Evolutionary conservation across 352 stramenopile species (phyloP).

Genomic region (Thalassiosira exigua): DNA sequence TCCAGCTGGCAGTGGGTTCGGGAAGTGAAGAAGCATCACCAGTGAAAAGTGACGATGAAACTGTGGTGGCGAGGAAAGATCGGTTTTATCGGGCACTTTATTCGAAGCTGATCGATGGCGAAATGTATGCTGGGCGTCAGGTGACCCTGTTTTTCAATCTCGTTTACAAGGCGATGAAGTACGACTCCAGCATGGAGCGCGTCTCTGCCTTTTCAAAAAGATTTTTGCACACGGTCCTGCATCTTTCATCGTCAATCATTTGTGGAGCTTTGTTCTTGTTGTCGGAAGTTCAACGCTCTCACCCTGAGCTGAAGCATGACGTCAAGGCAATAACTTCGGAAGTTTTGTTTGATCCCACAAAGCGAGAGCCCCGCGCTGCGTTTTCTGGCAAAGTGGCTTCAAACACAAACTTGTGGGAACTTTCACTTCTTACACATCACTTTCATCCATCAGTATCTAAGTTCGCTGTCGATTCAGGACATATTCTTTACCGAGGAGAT

Average conservation of each 20-base stretch:
- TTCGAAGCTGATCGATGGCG: conserved; percentile 90
- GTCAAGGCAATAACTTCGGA: conserved; percentile 26
- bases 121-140: conserved; percentile 91
- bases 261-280: conserved; percentile 94
- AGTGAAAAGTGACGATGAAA: conserved; percentile 31
- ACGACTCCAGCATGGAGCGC: conserved; percentile 89
- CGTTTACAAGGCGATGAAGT: conserved; percentile 97
- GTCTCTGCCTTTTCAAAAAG: conserved; percentile 94
- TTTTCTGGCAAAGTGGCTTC: conserved; percentile 51
- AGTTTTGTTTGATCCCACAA: conserved; percentile 76
- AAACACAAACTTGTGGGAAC: conserved; percentile 91
- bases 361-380: conserved; percentile 75
- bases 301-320: conserved; percentile 58
- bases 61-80: conserved; percentile 86
- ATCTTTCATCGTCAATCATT: conserved; percentile 89
- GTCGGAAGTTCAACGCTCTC: conserved; percentile 90
- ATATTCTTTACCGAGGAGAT: conserved; percentile 94
- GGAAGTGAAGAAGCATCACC: conserved; percentile 39
- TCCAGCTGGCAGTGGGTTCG: conserved; percentile 87
- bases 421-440: conserved; percentile 90
- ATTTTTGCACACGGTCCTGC: conserved; percentile 68
- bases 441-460: conserved; percentile 96
- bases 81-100: conserved; percentile 98
- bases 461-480: conserved; percentile 87
- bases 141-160: conserved; percentile 98